Base-by-base conservation (phyloP, 192 early-diverging fungal species). In the Linnemannia schmuckeri region DNA sequence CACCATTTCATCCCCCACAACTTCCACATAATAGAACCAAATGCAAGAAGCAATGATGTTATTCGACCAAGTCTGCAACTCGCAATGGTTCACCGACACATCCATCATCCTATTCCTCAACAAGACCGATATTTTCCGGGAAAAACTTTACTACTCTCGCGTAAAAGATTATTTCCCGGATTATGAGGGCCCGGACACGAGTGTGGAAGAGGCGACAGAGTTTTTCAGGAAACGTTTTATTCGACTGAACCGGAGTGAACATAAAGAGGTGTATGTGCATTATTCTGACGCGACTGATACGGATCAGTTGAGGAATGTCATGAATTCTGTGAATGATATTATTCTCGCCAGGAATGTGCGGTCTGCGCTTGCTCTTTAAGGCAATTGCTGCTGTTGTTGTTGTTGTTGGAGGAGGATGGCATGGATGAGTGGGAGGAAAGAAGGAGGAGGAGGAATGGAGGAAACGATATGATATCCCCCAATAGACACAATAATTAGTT, bases 31-130 rank as follows among this genome's bases (percentile, higher is more conserved):
- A 75, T 55, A 90, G 84, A 91, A 89, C 72, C 91, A 92, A 81
- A 93, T 93, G 92, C 89, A 93, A 35, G 93, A 93, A 70, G 90
- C 92, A 0, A 57, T 93, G 68, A 92, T 92, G 88, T 68, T 93
- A 7, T 93, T 93, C 61, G 93, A 93, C 76, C 89, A 88, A 35
- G 92, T 93, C 77, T 93, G 92, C 79, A 93, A 93, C 37, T 93
- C 92, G 2, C 86, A 88, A 79, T 93, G 92, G 92, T 93, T 93
- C 78, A 86, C 89, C 27, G 89, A 91, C 41, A 93, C 93, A 7
- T 90, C 91, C 13, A 93, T 93, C 86, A 93, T 93, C 55, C 57
- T 93, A 30, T 93, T 93, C 57, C 68, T 93, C 73, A 93, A 93
- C 86, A 93, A 93, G 84, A 93, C 92, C 9, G 93, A 93, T 71